Evolutionary conservation across 2,329 filamentous ascomycete genomes (phyloP).

Genomic region (Botrytis fabae): DNA sequence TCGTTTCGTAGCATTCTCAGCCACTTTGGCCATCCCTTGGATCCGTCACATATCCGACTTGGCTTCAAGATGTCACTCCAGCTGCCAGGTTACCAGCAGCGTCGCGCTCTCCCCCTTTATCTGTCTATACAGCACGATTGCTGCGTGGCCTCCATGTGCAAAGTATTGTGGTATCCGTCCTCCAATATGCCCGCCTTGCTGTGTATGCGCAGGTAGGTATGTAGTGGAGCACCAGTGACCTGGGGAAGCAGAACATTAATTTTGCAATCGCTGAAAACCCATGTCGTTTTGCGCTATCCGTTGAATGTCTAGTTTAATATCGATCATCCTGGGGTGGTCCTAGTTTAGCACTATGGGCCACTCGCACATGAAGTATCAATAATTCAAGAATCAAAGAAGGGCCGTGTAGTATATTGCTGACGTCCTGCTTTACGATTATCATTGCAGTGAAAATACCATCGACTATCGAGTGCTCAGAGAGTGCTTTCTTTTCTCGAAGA

Average conservation of each 20-base stretch:
- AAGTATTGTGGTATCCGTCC: not conserved
- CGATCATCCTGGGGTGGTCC: not conserved
- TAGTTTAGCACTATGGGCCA: not conserved
- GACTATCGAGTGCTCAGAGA: not conserved
- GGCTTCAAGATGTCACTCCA: not conserved
- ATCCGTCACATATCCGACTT: slow-evolving; percentile 12
- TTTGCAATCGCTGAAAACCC: not conserved
- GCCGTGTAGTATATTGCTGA: not conserved
- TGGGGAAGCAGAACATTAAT: not conserved
- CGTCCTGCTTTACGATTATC: not conserved
- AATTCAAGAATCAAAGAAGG: not conserved
- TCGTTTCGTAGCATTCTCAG: not conserved
- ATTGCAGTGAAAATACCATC: not conserved
- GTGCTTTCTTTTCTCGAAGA: not conserved
- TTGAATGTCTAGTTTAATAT: not conserved
- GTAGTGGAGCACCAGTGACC: not conserved
- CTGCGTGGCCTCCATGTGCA: not conserved
- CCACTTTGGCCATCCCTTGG: slow-evolving; percentile 1
- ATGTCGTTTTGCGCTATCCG: not conserved
- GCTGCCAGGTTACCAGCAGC: not conserved
- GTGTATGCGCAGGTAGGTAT: not conserved
- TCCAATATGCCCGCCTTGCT: not conserved
- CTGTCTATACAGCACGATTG: not conserved
- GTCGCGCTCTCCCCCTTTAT: not conserved
- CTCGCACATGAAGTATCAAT: not conserved